These are phyloP conservation scores for Cryptococcus jaspeensis DNA, from an alignment of 1,284 basidiomycete species.

Conservation along the genomic window DNA sequence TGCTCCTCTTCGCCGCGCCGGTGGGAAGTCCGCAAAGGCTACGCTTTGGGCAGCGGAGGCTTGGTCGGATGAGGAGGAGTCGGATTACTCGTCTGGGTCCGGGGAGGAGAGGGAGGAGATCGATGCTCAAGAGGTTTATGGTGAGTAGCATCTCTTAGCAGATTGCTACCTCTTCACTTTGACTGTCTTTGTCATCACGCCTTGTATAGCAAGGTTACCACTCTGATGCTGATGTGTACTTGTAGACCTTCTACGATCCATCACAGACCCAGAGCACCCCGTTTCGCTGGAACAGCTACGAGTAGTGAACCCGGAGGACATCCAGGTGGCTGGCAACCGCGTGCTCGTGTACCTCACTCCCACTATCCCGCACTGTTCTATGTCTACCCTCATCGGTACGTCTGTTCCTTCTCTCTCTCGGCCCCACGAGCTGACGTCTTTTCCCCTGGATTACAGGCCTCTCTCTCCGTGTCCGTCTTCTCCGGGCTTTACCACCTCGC, in stretches of 20 bases:
- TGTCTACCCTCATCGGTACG: conserved; percentile 94
- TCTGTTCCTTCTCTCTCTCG: conserved; percentile 1
- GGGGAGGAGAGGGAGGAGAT: conserved; percentile 56
- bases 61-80: conserved; percentile 47
- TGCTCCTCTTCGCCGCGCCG: conserved; percentile 12
- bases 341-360: conserved; percentile 90
- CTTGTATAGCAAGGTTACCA: too few relatives aligned
- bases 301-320: conserved; percentile 88
- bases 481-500: conserved; percentile 83
- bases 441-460: conserved; percentile 66
- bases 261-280: conserved; percentile 96
- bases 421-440: background rate
- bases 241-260: conserved; percentile 83
- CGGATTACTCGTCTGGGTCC: conserved; percentile 1
- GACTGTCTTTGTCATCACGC: background rate
- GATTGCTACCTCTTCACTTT: too few relatives aligned
- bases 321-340: conserved; percentile 69
- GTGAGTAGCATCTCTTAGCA: conserved; percentile 43
- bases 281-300: conserved; percentile 92
- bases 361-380: conserved; percentile 96
- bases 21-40: conserved; percentile 21
- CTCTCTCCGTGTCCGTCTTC: conserved; percentile 84
- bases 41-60: conserved; percentile 23
- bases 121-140: conserved; percentile 60
- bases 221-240: background rate